phyloP scores from a whole-genome alignment of 352 stramenopile genomes.

The Phytophthora palmivora region DNA sequence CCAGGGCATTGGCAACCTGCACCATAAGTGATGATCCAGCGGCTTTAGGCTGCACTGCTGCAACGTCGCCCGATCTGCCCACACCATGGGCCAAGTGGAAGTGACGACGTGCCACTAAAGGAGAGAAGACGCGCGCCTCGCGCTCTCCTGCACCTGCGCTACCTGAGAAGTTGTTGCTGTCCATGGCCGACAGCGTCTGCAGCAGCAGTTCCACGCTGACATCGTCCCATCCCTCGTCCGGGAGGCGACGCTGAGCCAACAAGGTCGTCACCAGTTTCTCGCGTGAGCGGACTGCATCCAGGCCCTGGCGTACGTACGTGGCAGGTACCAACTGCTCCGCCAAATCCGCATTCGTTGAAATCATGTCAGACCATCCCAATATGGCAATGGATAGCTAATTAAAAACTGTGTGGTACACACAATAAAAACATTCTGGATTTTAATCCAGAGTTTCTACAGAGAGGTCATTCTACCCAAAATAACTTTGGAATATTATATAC shows the following conservation, averaged over 20 bases:
- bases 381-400: too few relatives aligned
- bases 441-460: too few relatives aligned
- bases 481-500: too few relatives aligned
- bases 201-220: conserved; percentile 88
- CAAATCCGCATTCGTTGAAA: conserved; percentile 52
- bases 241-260: conserved; percentile 86
- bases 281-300: conserved; percentile 66
- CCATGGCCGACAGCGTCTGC: conserved; percentile 90
- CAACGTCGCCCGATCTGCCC: conserved; percentile 97
- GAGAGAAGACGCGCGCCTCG: conserved; percentile 94
- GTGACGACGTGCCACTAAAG: conserved; percentile 87
- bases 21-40: conserved; percentile 96
- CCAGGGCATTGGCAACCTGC: conserved; percentile 93
- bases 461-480: too few relatives aligned
- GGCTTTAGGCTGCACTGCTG: conserved; percentile 98
- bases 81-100: conserved; percentile 97
- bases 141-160: conserved; percentile 96
- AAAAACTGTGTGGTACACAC: too few relatives aligned
- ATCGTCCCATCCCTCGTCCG: conserved; percentile 91
- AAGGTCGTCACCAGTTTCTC: conserved; percentile 80
- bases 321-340: conserved; percentile 62
- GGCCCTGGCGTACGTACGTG: conserved; percentile 84
- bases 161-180: conserved; percentile 95
- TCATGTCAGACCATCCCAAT: too few relatives aligned
- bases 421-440: too few relatives aligned